phyloP scores from a whole-genome alignment of 2,329 filamentous ascomycete species.

The Alternaria burnsii region DNA sequence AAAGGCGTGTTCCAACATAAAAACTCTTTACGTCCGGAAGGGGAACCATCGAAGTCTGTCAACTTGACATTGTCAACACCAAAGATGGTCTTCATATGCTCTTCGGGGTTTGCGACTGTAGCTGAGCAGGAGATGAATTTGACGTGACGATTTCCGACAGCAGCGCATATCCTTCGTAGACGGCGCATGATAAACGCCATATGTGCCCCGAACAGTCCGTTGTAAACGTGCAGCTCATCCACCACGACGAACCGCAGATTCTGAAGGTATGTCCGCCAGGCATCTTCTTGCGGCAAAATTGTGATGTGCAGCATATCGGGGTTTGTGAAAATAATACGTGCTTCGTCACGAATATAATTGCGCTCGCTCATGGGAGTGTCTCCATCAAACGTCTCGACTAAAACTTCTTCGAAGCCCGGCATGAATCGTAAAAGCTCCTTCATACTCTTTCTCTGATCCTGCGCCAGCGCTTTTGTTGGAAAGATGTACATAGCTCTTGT shows the following conservation, averaged over 20 bases:
- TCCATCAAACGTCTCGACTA: constrained; percentile 95
- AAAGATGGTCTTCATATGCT: constrained; percentile 95
- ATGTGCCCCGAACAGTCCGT: constrained; percentile 91
- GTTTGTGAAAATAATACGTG: constrained; percentile 94
- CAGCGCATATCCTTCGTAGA: constrained; percentile 85
- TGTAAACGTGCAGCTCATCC: constrained; percentile 93
- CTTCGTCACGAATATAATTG: constrained; percentile 84
- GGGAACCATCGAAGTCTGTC: constrained; percentile 91
- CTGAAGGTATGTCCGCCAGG: constrained; percentile 87
- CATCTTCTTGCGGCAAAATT: constrained; percentile 88
- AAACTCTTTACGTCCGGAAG: constrained; percentile 91
- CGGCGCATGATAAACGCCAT: constrained; percentile 94
- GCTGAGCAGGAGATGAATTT: constrained; percentile 97
- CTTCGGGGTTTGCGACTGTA: constrained; percentile 89
- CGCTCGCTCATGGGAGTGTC: constrained; percentile 86
- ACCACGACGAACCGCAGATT: constrained; percentile 88
- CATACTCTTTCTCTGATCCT: constrained; percentile 90
- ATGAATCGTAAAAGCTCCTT: constrained; percentile 85
- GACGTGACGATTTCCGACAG: constrained; percentile 83
- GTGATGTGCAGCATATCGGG: constrained; percentile 97
- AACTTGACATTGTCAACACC: constrained; percentile 82
- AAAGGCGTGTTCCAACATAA: constrained; percentile 98
- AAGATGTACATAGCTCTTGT: constrained; percentile 97
- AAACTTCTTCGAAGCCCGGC: constrained; percentile 73
- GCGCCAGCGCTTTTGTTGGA: constrained; percentile 93